A percentile compares a stretch with the other conserved stretches of the same genome.
Conservation (phyloP, 768 basidiomycete species). For the Kwoniella pini region DNA sequence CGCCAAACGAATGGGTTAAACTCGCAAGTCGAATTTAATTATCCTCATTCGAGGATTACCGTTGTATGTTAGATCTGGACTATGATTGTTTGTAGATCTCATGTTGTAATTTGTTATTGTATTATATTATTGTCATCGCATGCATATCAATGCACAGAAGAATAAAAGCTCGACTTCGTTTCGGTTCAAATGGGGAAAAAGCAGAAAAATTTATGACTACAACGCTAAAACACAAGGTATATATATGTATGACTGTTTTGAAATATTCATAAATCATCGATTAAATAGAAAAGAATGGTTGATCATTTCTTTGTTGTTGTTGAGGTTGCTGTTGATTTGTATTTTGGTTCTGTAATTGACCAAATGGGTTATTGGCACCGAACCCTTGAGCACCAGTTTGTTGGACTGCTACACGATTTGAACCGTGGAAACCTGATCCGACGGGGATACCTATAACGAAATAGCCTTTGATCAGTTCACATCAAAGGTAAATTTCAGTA, state of each 20-base stretch:
- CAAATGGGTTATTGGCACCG: slow-evolving; percentile 54
- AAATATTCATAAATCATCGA: neutral
- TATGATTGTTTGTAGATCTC: too few relatives aligned
- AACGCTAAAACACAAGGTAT: neutral
- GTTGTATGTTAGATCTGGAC: too few relatives aligned
- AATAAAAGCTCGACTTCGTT: too few relatives aligned
- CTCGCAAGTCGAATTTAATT: too few relatives aligned
- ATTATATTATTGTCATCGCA: slow-evolving; percentile 7
- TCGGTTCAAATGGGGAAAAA: too few relatives aligned
- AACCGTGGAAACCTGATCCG: slow-evolving; percentile 59
- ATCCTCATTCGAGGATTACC: too few relatives aligned
- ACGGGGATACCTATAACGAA: slow-evolving; percentile 58
- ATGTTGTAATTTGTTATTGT: neutral
- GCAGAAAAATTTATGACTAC: too few relatives aligned
- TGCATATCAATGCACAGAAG: too few relatives aligned
- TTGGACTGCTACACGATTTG: slow-evolving; percentile 46
- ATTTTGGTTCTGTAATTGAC: slow-evolving; percentile 58
- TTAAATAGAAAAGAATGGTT: slow-evolving; percentile 77
- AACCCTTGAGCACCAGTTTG: slow-evolving; percentile 36
- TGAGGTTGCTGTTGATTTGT: slow-evolving; percentile 58
- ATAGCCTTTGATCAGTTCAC: slow-evolving; percentile 27
- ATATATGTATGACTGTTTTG: neutral
- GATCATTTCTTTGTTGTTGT: slow-evolving; percentile 58
- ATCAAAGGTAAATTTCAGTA: too few relatives aligned
- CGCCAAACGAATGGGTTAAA: slow-evolving; percentile 17